Conservation (phyloP, 2,329 filamentous ascomycete species). For the Cladosporium colombiae region DNA sequence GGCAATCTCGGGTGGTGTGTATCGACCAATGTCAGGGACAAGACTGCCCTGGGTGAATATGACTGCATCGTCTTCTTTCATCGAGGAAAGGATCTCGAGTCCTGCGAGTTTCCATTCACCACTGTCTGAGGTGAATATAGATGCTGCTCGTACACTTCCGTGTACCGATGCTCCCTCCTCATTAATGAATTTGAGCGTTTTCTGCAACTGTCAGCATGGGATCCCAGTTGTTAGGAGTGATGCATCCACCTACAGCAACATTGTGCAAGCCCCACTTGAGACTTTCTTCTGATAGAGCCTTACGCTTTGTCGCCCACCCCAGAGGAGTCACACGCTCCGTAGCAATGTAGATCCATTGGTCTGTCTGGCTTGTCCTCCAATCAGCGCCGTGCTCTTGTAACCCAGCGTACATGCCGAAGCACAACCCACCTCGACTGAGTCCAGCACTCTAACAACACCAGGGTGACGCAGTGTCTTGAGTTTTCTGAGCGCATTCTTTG, state of each 20-base stretch:
- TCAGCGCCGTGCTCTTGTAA: constrained; percentile 28
- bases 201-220: constrained; percentile 48
- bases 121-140: constrained; percentile 90
- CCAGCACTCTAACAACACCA: constrained; percentile 88
- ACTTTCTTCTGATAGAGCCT: constrained; percentile 85
- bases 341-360: constrained; percentile 92
- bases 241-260: constrained; percentile 63
- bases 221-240: background rate
- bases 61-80: constrained; percentile 92
- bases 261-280: constrained; percentile 94
- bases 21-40: constrained; percentile 79
- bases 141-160: constrained; percentile 79
- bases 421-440: constrained; percentile 81
- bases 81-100: constrained; percentile 88
- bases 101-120: constrained; percentile 97
- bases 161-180: constrained; percentile 90
- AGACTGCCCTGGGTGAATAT: constrained; percentile 90
- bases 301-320: constrained; percentile 85
- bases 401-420: background rate
- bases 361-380: constrained; percentile 63
- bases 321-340: constrained; percentile 87
- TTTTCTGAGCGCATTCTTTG: constrained; percentile 92
- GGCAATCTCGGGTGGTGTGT: constrained; percentile 82
- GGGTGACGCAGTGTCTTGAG: constrained; percentile 90
- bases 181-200: constrained; percentile 95